phyloP scores from a whole-genome alignment of 2,329 filamentous ascomycete species.

The Colletotrichum cordylinicola region DNA sequence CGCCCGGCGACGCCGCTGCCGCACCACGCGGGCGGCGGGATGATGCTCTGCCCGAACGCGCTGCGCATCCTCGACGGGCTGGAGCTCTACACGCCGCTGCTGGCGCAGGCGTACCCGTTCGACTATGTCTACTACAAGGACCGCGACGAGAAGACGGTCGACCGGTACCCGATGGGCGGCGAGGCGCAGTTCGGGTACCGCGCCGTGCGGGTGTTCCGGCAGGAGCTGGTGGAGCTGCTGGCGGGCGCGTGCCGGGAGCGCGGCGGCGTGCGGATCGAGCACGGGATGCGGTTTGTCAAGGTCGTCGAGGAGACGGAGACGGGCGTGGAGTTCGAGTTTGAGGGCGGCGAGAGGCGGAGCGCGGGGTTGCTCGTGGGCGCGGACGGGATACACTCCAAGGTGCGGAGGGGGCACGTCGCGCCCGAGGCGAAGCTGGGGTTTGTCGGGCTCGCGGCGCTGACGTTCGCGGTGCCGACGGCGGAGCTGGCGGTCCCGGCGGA shows the following conservation, averaged over 20 bases:
- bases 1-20: conserved; percentile 36
- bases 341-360: conserved; percentile 43
- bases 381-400: conserved; percentile 65
- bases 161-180: conserved; percentile 54
- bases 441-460: conserved; percentile 50
- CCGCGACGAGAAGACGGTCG: conserved; percentile 32
- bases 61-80: conserved; percentile 58
- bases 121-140: conserved; percentile 53
- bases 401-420: conserved; percentile 53
- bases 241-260: conserved; percentile 30
- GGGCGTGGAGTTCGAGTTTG: conserved; percentile 51
- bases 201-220: conserved; percentile 59
- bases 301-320: conserved; percentile 45
- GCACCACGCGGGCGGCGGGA: conserved; percentile 55
- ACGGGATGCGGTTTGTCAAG: conserved; percentile 51
- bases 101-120: conserved; percentile 54
- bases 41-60: conserved; percentile 66
- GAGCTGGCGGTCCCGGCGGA: conserved; percentile 38
- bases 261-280: conserved; percentile 47
- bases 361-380: conserved; percentile 58
- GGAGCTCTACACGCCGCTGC: conserved; percentile 51
- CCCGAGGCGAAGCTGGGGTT: conserved; percentile 55
- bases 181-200: conserved; percentile 55
- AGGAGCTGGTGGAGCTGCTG: conserved; percentile 49
- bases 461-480: conserved; percentile 35